phyloP scores from a whole-genome alignment of 2,329 filamentous ascomycete genomes.

The Talaromyces sp. region DNA sequence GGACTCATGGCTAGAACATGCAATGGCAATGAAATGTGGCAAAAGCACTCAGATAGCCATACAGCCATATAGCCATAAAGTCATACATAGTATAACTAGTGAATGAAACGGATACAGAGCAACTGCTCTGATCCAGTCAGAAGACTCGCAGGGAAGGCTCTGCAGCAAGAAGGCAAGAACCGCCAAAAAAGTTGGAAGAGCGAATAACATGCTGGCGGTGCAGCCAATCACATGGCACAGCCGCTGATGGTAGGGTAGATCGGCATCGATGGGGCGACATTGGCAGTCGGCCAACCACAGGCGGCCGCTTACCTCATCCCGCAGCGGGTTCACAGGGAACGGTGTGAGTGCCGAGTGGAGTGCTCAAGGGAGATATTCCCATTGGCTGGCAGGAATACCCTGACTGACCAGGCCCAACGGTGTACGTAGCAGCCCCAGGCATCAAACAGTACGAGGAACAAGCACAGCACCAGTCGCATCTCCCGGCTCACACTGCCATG shows the following conservation, averaged over 20 bases:
- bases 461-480: not conserved
- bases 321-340: not conserved
- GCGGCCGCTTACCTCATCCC: not conserved
- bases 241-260: not conserved
- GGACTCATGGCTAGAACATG: not conserved
- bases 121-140: not conserved
- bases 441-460: not conserved
- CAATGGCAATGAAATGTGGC: not conserved
- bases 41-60: not conserved
- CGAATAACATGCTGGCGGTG: not conserved
- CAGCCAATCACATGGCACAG: not conserved
- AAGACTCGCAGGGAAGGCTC: not conserved
- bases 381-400: no score
- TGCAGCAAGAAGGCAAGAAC: not conserved
- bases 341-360: no score
- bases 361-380: no score
- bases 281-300: not conserved
- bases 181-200: conserved; percentile 12
- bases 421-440: not conserved
- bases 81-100: no score
- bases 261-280: not conserved
- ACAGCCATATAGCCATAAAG: not conserved
- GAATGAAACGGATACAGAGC: not conserved
- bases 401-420: no score
- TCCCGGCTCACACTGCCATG: not conserved